A percentile compares a stretch with the other conserved stretches of the same genome.
phyloP scores from a whole-genome alignment of 179 eudicot genomes.

The Corrigiola litoralis region DNA sequence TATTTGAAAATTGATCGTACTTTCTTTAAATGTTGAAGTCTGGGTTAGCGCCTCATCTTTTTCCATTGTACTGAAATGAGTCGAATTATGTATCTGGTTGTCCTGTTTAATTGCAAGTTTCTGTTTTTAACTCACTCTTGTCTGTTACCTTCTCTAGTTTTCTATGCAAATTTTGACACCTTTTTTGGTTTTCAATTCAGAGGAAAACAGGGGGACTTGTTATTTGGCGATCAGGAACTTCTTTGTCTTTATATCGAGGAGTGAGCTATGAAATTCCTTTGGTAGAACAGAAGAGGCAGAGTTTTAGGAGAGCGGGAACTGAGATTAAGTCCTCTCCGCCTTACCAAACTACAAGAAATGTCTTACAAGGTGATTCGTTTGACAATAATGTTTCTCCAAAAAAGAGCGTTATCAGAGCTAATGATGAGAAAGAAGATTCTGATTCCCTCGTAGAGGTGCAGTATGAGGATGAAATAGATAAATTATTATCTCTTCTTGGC shows the following conservation, averaged over 20 bases:
- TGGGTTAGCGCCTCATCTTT: too few relatives aligned
- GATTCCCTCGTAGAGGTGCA: conserved; percentile 33
- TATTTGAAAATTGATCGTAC: too few relatives aligned
- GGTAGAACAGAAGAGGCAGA: conserved; percentile 29
- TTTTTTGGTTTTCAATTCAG: conserved; percentile 32
- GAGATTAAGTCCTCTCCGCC: conserved; percentile 16
- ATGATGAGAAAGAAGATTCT: conserved; percentile 21
- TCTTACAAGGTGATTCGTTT: conserved; percentile 22
- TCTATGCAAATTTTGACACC: conserved; percentile 9
- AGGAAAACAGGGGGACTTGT: conserved; percentile 93
- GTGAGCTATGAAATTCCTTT: conserved; percentile 63
- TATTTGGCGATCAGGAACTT: conserved; percentile 97
- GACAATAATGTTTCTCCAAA: conserved; percentile 19
- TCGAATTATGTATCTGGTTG: neutral
- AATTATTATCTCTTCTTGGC: conserved; percentile 73
- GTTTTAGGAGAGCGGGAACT: conserved; percentile 28
- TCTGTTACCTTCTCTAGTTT: neutral
- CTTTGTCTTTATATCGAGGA: conserved; percentile 79
- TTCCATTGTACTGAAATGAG: neutral
- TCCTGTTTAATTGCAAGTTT: neutral
- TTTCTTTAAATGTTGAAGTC: too few relatives aligned
- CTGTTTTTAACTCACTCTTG: neutral
- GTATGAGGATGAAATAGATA: conserved; percentile 85
- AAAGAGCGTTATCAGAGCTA: conserved; percentile 22
- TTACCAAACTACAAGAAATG: conserved; percentile 19